phyloP scores from a whole-genome alignment of 2,329 filamentous ascomycete species.

The Hymenoscyphus fraxineus region DNA sequence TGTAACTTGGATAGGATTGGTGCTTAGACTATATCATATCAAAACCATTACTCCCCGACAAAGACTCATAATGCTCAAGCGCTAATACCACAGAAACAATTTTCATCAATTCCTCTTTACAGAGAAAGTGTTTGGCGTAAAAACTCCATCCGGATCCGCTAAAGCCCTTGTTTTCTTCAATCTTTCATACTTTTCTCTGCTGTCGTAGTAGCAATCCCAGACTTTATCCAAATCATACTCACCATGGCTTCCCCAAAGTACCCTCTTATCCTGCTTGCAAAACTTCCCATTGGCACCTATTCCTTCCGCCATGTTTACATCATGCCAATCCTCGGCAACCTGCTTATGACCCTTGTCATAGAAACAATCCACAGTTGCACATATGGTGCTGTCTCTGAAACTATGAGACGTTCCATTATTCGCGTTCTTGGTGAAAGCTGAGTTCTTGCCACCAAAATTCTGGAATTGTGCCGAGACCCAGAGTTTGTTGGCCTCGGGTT shows the following conservation, averaged over 20 bases:
- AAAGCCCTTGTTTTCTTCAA: conserved; percentile 29
- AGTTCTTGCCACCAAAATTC: conserved; percentile 43
- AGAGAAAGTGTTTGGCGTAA: conserved; percentile 27
- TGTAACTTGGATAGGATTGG: no score
- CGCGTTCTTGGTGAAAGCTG: conserved; percentile 40
- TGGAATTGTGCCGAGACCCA: conserved; percentile 46
- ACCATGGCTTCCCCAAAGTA: conserved; percentile 42
- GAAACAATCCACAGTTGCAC: conserved; percentile 43
- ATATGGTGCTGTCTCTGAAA: conserved; percentile 44
- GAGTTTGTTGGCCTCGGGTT: conserved; percentile 38
- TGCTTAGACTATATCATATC: not conserved
- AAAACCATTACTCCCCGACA: not conserved
- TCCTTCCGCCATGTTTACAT: conserved; percentile 37
- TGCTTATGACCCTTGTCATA: conserved; percentile 36
- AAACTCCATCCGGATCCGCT: conserved; percentile 36
- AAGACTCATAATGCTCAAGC: not conserved
- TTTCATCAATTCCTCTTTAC: conserved; percentile 12
- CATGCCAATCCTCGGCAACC: conserved; percentile 42
- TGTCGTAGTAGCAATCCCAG: conserved; percentile 39
- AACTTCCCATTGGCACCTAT: conserved; percentile 35
- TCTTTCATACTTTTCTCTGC: conserved; percentile 38
- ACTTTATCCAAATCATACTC: conserved; percentile 38
- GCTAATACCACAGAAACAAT: not conserved
- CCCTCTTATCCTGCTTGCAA: conserved; percentile 39
- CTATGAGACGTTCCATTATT: conserved; percentile 46